Percentiles rank a stretch among this genome's conserved stretches.
phyloP scores from a whole-genome alignment of 1,284 basidiomycete genomes.

The Schizophyllum commune region DNA sequence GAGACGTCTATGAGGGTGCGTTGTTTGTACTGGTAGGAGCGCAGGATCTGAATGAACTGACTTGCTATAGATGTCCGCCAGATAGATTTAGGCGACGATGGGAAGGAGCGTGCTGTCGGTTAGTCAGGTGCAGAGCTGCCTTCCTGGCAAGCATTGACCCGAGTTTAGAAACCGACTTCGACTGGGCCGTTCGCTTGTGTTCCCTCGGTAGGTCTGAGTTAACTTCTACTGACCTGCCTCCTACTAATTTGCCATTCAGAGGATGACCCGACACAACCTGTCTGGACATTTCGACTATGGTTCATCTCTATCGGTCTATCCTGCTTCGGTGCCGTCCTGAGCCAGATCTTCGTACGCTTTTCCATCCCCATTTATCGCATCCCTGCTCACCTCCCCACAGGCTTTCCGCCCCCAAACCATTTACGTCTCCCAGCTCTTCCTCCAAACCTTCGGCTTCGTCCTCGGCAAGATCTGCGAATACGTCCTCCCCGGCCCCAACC shows the following conservation, averaged over 20 bases:
- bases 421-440: slow-evolving; percentile 37
- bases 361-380: neutral
- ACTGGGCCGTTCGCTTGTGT: slow-evolving; percentile 28
- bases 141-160: neutral
- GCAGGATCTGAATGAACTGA: neutral
- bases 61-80: slow-evolving; percentile 5
- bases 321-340: slow-evolving; percentile 40
- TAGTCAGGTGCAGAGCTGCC: neutral
- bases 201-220: slow-evolving; percentile 13
- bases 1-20: neutral
- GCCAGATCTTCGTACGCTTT: slow-evolving; percentile 35
- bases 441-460: slow-evolving; percentile 31
- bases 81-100: slow-evolving; percentile 12
- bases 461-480: slow-evolving; percentile 24
- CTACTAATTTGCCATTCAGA: too few relatives aligned
- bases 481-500: slow-evolving; percentile 28
- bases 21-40: neutral
- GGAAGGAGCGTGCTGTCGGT: slow-evolving; percentile 12
- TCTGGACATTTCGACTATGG: slow-evolving; percentile 19
- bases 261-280: slow-evolving; percentile 41
- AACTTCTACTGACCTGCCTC: too few relatives aligned
- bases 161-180: slow-evolving; percentile 22
- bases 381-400: slow-evolving; percentile 4
- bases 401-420: slow-evolving; percentile 33
- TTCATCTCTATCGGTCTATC: slow-evolving; percentile 15